Base-by-base conservation (phyloP, 257 asterid species). In the Euphrasia confusa region DNA sequence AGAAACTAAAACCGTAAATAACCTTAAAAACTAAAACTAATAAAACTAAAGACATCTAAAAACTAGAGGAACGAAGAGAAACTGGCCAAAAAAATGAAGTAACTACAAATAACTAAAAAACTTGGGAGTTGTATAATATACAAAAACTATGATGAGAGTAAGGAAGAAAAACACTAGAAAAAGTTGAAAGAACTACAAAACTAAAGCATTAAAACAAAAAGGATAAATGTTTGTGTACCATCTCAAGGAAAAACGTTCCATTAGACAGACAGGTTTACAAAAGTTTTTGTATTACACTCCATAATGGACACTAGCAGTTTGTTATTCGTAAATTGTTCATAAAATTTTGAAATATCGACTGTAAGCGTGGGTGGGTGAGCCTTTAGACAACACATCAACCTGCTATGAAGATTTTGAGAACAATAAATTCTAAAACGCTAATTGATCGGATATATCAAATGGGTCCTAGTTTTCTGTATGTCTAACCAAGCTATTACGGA, bases 381-480 rank as follows among this genome's bases (percentile, higher is more conserved):
- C 13, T 54, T 54, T 6, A 10, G n/a, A 54, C 14, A 26, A 53
- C 33, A 53, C 33, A 2, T 21, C 58, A 21, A 18, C 58, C 26
- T 53, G 58, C 58, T 21, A 53, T 17, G 13, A 33, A 54, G 58
- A 54, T 54, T 11, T 54, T 54, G 58, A 54, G 33, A 54, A 24
- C 58, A 54, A 11, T 45, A 45, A 45, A 13, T 27, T 40, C 10
- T 60, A 17, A 37, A 40, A 21, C 35, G 40, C 65, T 21, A 21
- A 17, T 60, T n/a, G 35, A 10, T 37, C 26, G n/a, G 32, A 39
- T 27, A 15, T 54, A 65, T 42, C 63, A 28, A 55, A 40, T 7
- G 50, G 32, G 17, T 35, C 42, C 68, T 35, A 35, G 26, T 49
- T 15, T 58, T 45, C 52, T 13, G 52, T 13, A 13, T 39, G 12